These are phyloP conservation scores for Heliamphora exappendiculata DNA, from an alignment of 148 eudicot species.

Conservation along the genomic window DNA sequence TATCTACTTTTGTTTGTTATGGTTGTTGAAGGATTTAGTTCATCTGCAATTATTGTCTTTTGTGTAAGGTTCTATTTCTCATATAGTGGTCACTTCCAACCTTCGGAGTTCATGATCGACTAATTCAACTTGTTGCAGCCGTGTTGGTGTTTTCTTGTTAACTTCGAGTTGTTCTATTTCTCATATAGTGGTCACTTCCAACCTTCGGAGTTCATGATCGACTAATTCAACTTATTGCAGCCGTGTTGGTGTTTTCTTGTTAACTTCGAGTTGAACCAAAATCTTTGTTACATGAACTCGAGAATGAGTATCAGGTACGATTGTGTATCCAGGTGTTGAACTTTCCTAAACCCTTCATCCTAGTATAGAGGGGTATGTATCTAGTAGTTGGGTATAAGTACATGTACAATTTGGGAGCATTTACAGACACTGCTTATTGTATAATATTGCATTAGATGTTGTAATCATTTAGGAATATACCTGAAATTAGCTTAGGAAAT, in stretches of 20 bases:
- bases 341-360: too few relatives aligned
- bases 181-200: neutral
- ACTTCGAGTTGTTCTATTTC: neutral
- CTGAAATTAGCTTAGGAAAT: too few relatives aligned
- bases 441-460: too few relatives aligned
- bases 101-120: neutral
- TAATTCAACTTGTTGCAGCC: neutral
- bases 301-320: too few relatives aligned
- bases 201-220: neutral
- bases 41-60: neutral
- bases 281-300: neutral
- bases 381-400: too few relatives aligned
- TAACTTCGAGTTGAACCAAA: neutral
- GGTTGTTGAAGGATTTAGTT: neutral
- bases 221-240: neutral
- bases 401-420: too few relatives aligned
- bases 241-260: neutral
- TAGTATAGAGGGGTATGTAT: too few relatives aligned
- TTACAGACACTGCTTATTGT: too few relatives aligned
- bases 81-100: neutral
- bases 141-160: too few relatives aligned
- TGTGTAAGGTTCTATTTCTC: neutral
- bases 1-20: neutral
- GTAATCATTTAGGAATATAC: too few relatives aligned
- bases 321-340: too few relatives aligned